Conservation (phyloP, 805 yeast genomes). For the Lipomyces japonicus region DNA sequence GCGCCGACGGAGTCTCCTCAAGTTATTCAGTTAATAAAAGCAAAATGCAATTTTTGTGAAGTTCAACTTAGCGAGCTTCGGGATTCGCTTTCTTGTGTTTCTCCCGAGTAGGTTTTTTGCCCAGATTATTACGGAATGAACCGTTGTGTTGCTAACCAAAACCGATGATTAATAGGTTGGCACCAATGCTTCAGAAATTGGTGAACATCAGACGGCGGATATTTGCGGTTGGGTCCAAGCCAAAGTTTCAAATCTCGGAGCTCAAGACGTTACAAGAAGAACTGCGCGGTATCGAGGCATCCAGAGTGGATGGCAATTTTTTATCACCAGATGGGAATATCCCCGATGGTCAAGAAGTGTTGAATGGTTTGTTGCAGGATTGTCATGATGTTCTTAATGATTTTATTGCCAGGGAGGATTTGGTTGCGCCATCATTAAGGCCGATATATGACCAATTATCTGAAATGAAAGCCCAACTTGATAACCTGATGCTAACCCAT, state of each 20-base stretch:
- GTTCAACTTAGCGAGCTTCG: slow-evolving; percentile 56
- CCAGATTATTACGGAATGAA: background rate
- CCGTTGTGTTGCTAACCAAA: background rate
- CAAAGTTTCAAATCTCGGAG: slow-evolving; percentile 35
- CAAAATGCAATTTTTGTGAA: slow-evolving; percentile 62
- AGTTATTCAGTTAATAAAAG: slow-evolving; percentile 57
- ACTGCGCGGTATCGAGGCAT: slow-evolving; percentile 44
- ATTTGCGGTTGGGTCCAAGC: slow-evolving; percentile 49
- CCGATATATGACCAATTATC: slow-evolving; percentile 62
- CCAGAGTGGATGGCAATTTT: slow-evolving; percentile 58
- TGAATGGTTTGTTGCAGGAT: slow-evolving; percentile 60
- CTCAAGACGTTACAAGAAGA: slow-evolving; percentile 41
- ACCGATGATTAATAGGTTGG: slow-evolving; percentile 14
- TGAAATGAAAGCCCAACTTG: slow-evolving; percentile 67
- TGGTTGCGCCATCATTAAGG: slow-evolving; percentile 48
- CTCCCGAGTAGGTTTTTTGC: slow-evolving; percentile 25
- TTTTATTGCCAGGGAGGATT: slow-evolving; percentile 46
- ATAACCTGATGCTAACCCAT: slow-evolving; percentile 81
- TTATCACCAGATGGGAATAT: slow-evolving; percentile 33
- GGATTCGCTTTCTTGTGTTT: slow-evolving; percentile 50
- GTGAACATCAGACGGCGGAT: slow-evolving; percentile 61
- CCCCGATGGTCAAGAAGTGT: slow-evolving; percentile 35
- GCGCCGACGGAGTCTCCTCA: slow-evolving; percentile 47
- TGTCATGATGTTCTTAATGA: slow-evolving; percentile 74
- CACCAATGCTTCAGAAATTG: slow-evolving; percentile 53